Conservation (phyloP, 495 filamentous ascomycete genomes). For the Annulohypoxylon maeteangense region DNA sequence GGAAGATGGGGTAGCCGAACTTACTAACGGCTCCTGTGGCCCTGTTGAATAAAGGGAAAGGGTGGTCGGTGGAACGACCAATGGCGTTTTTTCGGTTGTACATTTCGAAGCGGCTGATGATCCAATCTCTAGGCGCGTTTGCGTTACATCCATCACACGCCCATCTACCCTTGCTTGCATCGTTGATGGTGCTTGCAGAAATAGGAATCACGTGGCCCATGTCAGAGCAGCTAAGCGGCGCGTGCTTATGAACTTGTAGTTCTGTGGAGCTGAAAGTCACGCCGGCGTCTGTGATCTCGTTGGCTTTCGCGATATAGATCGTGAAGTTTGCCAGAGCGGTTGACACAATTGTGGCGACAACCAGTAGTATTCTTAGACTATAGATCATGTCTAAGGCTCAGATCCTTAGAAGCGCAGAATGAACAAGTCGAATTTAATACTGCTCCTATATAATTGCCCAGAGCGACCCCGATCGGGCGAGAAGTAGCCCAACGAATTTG, state of each 20-base stretch:
- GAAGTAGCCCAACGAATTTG: constrained; percentile 9
- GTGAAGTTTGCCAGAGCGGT: constrained; percentile 21
- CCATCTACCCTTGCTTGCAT: constrained; percentile 40
- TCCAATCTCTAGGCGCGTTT: constrained; percentile 31
- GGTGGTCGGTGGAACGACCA: constrained; percentile 26
- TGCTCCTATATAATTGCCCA: constrained; percentile 19
- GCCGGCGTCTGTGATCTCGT: constrained; percentile 40
- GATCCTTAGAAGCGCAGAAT: neutral
- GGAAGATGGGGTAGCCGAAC: neutral
- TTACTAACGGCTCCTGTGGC: constrained; percentile 40
- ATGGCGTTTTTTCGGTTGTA: constrained; percentile 33
- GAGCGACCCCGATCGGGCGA: constrained; percentile 16
- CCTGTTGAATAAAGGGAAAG: constrained; percentile 29
- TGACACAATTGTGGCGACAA: neutral
- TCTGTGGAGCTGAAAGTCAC: constrained; percentile 28
- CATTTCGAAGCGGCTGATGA: constrained; percentile 36
- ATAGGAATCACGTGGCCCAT: constrained; percentile 29
- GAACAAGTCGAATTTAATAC: neutral
- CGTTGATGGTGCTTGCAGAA: constrained; percentile 31
- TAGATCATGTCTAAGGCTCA: constrained; percentile 10
- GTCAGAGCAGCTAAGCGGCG: constrained; percentile 36
- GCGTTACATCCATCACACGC: constrained; percentile 39
- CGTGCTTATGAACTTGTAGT: constrained; percentile 29
- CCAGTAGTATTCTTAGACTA: neutral
- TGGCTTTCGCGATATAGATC: constrained; percentile 31